Percentiles rank a stretch among this genome's conserved stretches.
Evolutionary conservation across 495 filamentous ascomycete genomes (phyloP).

Genomic region (Staphylotrichum tortipilum): DNA sequence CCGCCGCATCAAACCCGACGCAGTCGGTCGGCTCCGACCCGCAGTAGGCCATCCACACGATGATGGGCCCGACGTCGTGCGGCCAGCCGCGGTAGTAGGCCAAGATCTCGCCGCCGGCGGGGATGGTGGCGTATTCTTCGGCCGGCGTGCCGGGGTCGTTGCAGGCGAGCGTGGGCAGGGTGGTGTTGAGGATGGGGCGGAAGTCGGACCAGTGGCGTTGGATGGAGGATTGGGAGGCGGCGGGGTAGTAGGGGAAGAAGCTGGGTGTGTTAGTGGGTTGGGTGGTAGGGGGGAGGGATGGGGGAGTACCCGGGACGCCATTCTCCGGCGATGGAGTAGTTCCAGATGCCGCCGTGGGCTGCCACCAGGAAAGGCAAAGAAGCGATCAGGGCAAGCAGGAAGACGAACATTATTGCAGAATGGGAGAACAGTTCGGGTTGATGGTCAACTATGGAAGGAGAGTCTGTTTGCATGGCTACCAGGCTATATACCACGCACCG

Average conservation of each 20-base stretch:
- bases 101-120: neutral
- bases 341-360: neutral
- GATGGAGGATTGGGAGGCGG: neutral
- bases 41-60: constrained; percentile 1
- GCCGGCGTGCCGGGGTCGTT: neutral
- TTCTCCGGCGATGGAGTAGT: neutral
- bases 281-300: neutral
- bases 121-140: neutral
- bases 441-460: no score
- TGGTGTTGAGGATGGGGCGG: neutral
- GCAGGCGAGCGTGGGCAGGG: neutral
- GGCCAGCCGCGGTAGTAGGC: neutral
- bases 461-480: no score
- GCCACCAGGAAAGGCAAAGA: no score
- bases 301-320: neutral
- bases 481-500: no score
- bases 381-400: neutral
- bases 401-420: neutral
- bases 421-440: no score
- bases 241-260: neutral
- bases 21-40: neutral
- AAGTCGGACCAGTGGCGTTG: neutral
- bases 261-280: neutral
- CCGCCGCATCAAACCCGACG: neutral
- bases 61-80: neutral